Evolutionary conservation across 148 eudicot species (phyloP).

Genomic region (Mesembryanthemum crystallinum): DNA sequence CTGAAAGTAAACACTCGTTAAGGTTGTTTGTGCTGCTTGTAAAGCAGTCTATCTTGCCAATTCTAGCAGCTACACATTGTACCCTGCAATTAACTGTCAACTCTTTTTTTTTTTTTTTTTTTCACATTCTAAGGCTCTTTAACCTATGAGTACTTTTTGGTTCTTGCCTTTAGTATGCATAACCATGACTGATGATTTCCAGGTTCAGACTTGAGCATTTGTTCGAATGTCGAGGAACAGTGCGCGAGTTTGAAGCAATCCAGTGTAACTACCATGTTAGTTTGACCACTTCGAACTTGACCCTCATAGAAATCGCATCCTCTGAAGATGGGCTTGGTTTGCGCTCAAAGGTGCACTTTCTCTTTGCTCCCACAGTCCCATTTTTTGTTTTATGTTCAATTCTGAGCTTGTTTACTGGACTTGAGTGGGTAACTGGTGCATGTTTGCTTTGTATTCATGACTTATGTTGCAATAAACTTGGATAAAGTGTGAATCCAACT

Average conservation of each 20-base stretch:
- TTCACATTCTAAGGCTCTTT: neutral
- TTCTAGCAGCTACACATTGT: neutral
- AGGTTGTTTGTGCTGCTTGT: neutral
- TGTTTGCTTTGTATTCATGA: neutral
- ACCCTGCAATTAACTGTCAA: neutral
- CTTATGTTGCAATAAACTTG: neutral
- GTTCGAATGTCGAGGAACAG: no score
- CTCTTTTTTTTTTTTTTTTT: neutral
- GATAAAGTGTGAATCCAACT: neutral
- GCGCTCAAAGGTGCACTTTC: neutral
- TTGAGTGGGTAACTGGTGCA: neutral
- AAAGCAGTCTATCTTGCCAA: neutral
- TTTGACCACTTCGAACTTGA: neutral
- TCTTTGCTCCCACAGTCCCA: no score
- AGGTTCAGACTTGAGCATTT: neutral
- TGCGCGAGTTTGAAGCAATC: neutral
- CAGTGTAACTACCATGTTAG: neutral
- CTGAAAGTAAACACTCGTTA: neutral
- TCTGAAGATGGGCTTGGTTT: neutral
- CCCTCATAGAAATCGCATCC: neutral
- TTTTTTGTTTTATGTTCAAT: no score
- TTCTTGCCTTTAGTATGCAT: neutral
- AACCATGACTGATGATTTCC: neutral
- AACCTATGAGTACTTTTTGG: neutral
- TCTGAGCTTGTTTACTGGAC: neutral